These are phyloP conservation scores for Hemisphaericaspora xylofermentans DNA, from an alignment of 1,139 yeast genomes.

Conservation along the genomic window DNA sequence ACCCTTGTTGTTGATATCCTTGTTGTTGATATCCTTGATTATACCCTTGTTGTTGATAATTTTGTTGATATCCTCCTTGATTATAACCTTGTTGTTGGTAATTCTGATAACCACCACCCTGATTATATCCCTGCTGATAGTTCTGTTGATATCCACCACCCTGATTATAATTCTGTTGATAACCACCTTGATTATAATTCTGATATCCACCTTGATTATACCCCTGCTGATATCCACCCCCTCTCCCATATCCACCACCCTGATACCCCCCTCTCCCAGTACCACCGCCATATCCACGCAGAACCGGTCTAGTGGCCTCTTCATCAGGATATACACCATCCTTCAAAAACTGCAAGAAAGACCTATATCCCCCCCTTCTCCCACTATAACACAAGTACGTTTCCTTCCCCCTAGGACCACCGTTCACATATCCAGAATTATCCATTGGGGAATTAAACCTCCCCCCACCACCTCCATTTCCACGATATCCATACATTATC, in stretches of 20 bases:
- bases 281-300: constrained; percentile 6
- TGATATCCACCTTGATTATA: constrained; percentile 8
- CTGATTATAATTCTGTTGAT: constrained; percentile 14
- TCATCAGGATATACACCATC: constrained; percentile 7
- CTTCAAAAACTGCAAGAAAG: constrained; percentile 24
- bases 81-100: constrained; percentile 12
- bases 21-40: constrained; percentile 15
- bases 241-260: constrained; percentile 14
- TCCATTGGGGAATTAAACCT: constrained; percentile 35
- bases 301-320: background rate
- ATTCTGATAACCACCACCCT: constrained; percentile 11
- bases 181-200: background rate
- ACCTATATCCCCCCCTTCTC: constrained; percentile 45
- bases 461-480: constrained; percentile 23
- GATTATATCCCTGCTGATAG: constrained; percentile 11
- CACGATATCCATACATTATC: constrained; percentile 44
- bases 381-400: constrained; percentile 32
- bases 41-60: constrained; percentile 8
- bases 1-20: constrained; percentile 13
- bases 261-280: constrained; percentile 10
- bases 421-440: constrained; percentile 39
- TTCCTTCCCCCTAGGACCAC: constrained; percentile 43
- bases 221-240: constrained; percentile 9
- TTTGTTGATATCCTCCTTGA: constrained; percentile 7
- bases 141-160: constrained; percentile 11